phyloP scores from a whole-genome alignment of 805 yeast genomes.

The Yarrowia sp. region DNA sequence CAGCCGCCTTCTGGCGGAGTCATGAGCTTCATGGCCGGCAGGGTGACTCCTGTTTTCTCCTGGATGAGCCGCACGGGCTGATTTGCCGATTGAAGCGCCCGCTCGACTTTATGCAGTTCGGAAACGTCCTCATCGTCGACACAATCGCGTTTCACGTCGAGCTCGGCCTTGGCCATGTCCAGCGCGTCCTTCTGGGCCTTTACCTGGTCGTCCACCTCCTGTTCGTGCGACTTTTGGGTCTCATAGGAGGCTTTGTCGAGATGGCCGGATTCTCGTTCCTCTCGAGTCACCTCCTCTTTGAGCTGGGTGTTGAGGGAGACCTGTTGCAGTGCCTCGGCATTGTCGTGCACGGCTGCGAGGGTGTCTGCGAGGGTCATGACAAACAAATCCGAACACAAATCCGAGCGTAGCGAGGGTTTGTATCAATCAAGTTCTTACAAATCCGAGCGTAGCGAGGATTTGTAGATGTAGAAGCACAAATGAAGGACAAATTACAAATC shows the following conservation, averaged over 20 bases:
- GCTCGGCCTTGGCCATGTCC: slow-evolving; percentile 19
- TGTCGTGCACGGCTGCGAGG: slow-evolving; percentile 5
- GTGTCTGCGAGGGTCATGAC: slow-evolving; percentile 12
- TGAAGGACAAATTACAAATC: too few species aligned
- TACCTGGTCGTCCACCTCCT: slow-evolving; percentile 7
- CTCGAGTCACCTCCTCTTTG: slow-evolving; percentile 4
- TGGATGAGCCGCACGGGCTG: neutral
- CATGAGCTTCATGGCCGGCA: slow-evolving; percentile 24
- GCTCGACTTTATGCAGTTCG: slow-evolving; percentile 8
- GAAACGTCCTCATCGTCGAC: neutral
- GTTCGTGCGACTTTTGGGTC: neutral
- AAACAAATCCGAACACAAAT: too few species aligned
- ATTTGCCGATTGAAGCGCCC: neutral
- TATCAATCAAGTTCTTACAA: too few species aligned
- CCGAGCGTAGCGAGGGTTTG: too few species aligned
- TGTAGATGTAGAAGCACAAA: too few species aligned
- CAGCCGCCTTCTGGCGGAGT: slow-evolving; percentile 36
- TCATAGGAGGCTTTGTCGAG: neutral
- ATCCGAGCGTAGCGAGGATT: too few species aligned
- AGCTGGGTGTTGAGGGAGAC: slow-evolving; percentile 2
- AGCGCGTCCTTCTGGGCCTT: slow-evolving; percentile 2
- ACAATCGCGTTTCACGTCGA: neutral
- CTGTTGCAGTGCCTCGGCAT: slow-evolving; percentile 10
- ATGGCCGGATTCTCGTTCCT: neutral
- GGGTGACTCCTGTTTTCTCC: slow-evolving; percentile 12